These are phyloP conservation scores for Anisogramma anomala DNA, from an alignment of 2,329 filamentous ascomycete species.

Conservation along the genomic window DNA sequence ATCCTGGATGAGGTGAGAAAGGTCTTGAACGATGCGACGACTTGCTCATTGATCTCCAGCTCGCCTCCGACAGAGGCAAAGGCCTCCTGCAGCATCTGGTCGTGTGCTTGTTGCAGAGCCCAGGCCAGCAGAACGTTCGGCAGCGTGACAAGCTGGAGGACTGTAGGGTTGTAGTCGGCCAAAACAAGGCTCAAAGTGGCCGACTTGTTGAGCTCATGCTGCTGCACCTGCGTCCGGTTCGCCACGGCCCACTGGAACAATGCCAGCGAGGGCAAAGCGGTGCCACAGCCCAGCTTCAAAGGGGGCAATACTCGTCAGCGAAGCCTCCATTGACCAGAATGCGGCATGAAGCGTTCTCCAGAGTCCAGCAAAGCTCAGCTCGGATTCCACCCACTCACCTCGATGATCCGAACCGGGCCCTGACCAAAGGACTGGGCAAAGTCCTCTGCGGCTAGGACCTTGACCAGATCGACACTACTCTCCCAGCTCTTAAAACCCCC, in stretches of 20 bases:
- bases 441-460: constrained; percentile 42
- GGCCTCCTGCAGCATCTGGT: constrained; percentile 30
- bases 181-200: constrained; percentile 48
- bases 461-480: constrained; percentile 69
- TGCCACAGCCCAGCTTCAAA: constrained; percentile 62
- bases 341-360: background rate
- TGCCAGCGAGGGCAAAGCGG: constrained; percentile 59
- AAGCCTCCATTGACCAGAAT: constrained; percentile 6
- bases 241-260: constrained; percentile 50
- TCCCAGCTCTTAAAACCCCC: constrained; percentile 88
- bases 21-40: constrained; percentile 46
- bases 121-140: constrained; percentile 68
- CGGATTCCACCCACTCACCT: constrained; percentile 32
- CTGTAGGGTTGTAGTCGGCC: constrained; percentile 70
- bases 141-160: constrained; percentile 66
- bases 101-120: constrained; percentile 36
- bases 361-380: background rate
- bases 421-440: constrained; percentile 23
- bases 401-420: constrained; percentile 35
- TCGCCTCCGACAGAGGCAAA: constrained; percentile 42
- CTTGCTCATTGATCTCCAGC: constrained; percentile 48
- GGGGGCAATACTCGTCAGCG: constrained; percentile 14
- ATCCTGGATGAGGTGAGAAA: constrained; percentile 41
- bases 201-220: constrained; percentile 12
- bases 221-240: constrained; percentile 7